Base-by-base conservation (phyloP, 441 rosid genomes). In the Arabidopsis lyrata region DNA sequence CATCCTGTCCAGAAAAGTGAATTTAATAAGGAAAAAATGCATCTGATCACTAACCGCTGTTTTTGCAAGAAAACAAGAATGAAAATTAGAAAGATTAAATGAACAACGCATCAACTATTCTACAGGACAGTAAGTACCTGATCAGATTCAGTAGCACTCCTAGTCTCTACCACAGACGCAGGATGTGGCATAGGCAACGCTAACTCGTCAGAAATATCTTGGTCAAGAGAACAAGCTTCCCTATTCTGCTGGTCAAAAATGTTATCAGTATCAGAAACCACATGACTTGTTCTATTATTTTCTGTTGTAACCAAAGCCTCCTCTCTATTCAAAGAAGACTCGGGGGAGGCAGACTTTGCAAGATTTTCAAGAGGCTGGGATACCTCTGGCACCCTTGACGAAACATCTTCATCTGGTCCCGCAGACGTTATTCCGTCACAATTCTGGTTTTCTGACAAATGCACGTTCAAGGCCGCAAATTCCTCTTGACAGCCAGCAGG, bases 81-180 rank as follows among this genome's bases (percentile, higher is more conserved):
- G 63, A 6, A 41, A 63, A 60, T 60, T 59, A 12, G 16, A 53
- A 62, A 29, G 50, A 75, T 61, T 22, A 59, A 41, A 50, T 60
- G 48, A 53, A 77, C 13, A 65, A 66, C 4, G 36, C 32, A 57
- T 54, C 45, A 20, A 60, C 56, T 31, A 59, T 38, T 31, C 13
- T 48, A 58, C 41, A 55, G 55, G 49, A 67, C 15, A 58, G 45
- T 36, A 29, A 20, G 29, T 76, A 83, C 90, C 78, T 80, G 80
- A 80, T 81, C 57, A 49, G 66, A 76, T 68, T 74, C 78, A 42
- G 73, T 5, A 60, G 76, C 53, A 32, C 48, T 68, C 64, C 53
- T 49, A 57, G 76, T 78, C 73, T 68, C 66, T 35, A 48, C 14
- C 56, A 78, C 68, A 73, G 73, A 29, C 57, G 56, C 70, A 58